These are phyloP conservation scores for Malassezia vespertilionis DNA, from an alignment of 1,284 basidiomycete species.

Conservation along the genomic window DNA sequence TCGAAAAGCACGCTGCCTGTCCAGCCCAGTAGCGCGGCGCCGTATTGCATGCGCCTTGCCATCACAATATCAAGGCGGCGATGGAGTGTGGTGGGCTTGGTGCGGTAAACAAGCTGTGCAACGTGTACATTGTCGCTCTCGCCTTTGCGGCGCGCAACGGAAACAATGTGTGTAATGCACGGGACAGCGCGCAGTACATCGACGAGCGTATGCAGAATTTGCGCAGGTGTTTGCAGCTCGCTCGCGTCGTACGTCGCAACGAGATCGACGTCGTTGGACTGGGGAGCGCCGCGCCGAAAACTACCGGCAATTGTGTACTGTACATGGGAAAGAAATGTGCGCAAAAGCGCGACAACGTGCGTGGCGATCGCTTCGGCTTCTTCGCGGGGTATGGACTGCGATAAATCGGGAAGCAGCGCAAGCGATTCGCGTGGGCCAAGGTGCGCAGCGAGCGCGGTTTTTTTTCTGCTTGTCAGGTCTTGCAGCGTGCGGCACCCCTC, in stretches of 20 bases:
- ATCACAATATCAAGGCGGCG: slow-evolving; percentile 19
- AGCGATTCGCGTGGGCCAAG: slow-evolving; percentile 11
- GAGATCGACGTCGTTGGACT: slow-evolving; percentile 19
- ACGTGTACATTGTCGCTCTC: slow-evolving; percentile 8
- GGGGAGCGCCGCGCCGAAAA: slow-evolving; percentile 17
- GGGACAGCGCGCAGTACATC: not conserved
- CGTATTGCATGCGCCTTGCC: slow-evolving; percentile 9
- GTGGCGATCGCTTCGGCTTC: slow-evolving; percentile 12
- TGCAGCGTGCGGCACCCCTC: slow-evolving; percentile 27
- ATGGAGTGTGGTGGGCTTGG: not conserved
- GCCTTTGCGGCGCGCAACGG: not conserved
- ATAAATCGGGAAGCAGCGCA: slow-evolving; percentile 17
- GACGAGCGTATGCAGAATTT: not conserved
- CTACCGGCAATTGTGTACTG: slow-evolving; percentile 14
- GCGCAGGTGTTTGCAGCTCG: not conserved
- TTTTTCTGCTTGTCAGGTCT: slow-evolving; percentile 28
- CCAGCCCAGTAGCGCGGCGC: slow-evolving; percentile 19
- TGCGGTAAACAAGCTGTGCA: slow-evolving; percentile 17
- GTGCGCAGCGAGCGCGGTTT: slow-evolving; percentile 12
- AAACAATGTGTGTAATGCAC: slow-evolving; percentile 1
- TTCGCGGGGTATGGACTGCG: slow-evolving; percentile 3
- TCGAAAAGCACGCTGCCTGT: slow-evolving; percentile 18
- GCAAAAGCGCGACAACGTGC: slow-evolving; percentile 2
- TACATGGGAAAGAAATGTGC: slow-evolving; percentile 5
- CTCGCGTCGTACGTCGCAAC: slow-evolving; percentile 3